Evolutionary conservation across 2,329 filamentous ascomycete species (phyloP).

Genomic region (Ceratocystis colombiana): DNA sequence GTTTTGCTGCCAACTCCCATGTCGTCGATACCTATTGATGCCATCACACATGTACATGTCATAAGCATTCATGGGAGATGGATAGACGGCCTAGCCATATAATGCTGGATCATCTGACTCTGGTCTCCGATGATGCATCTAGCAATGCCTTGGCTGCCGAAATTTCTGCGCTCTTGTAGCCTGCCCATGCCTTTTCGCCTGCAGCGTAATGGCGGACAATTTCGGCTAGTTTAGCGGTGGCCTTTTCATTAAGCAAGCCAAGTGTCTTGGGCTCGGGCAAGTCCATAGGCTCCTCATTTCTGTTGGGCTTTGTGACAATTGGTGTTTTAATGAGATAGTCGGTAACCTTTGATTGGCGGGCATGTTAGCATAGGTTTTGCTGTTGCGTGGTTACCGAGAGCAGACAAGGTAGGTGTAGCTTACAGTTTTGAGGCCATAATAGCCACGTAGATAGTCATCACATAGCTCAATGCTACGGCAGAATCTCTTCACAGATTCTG

Average conservation of each 20-base stretch:
- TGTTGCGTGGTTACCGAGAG: neutral
- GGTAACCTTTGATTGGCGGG: conserved; percentile 38
- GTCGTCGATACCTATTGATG: neutral
- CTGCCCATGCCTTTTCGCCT: conserved; percentile 57
- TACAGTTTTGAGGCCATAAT: conserved; percentile 81
- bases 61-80: neutral
- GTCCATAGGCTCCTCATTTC: conserved; percentile 42
- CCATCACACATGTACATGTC: neutral
- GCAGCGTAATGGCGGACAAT: conserved; percentile 57
- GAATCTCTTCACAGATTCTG: conserved; percentile 72
- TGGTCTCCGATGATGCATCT: conserved; percentile 40
- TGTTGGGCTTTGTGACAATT: conserved; percentile 38
- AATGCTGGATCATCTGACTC: conserved; percentile 35
- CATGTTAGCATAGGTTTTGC: neutral
- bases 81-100: neutral
- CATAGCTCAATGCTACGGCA: conserved; percentile 87
- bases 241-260: conserved; percentile 58
- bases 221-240: conserved; percentile 64
- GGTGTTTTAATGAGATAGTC: conserved; percentile 40
- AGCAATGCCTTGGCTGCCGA: conserved; percentile 60
- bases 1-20: neutral
- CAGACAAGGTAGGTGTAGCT: conserved; percentile 28
- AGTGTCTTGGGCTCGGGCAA: conserved; percentile 50
- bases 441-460: conserved; percentile 82
- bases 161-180: conserved; percentile 62